Evolutionary conservation across 2,329 filamentous ascomycete species (phyloP), one percentile per base, ranked within the genome.

Genomic region (Amylocarpus encephaloides): DNA sequence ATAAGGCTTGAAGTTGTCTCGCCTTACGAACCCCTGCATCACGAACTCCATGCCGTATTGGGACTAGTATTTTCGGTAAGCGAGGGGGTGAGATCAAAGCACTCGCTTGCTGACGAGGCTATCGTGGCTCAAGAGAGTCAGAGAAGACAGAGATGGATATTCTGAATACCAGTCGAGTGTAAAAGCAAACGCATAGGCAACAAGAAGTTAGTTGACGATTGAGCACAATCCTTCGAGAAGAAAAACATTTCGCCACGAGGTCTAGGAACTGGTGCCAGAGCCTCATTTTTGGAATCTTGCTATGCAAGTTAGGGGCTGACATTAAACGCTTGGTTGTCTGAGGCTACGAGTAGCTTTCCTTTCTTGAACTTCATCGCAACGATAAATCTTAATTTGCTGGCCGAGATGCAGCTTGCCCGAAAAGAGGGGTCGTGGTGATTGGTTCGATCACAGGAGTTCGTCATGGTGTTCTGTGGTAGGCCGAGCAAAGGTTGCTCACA

Each of bases 381-480:
- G 15, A 36, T 13, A 36, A 36, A 36, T 3, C 34, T 10, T 10
- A 36, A 13, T 5, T 36, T 16, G 15, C 4, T 13, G 3, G 34
- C 5, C 11, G 5, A 10, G 11, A 36, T 10, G 34, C 34, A 36
- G 34, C 34, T 36, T 13, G 12, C 5, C 12, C 11, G 9, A 16
- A 36, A 13, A 15, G 19, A n/a, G 44, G 2, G 4, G 33, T 29
- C 5, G 6, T 15, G 35, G 19, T 34, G 44, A 22, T 47, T 26
- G 13, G 44, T 7, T 7, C 19, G 10, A 47, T 15, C 34, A 13
- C 15, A 16, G 12, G 12, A 4, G 10, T 33, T 48, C 5, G 51
- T 61, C 61, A 63, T 62, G 57, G 59, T 61, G 5, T 63, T 59
- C 38, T 61, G 61, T 33, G 59, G 59, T 13, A 60, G 58, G 36